Evolutionary conservation across 768 basidiomycete species (phyloP).

Genomic region (Lyophyllum atratum): DNA sequence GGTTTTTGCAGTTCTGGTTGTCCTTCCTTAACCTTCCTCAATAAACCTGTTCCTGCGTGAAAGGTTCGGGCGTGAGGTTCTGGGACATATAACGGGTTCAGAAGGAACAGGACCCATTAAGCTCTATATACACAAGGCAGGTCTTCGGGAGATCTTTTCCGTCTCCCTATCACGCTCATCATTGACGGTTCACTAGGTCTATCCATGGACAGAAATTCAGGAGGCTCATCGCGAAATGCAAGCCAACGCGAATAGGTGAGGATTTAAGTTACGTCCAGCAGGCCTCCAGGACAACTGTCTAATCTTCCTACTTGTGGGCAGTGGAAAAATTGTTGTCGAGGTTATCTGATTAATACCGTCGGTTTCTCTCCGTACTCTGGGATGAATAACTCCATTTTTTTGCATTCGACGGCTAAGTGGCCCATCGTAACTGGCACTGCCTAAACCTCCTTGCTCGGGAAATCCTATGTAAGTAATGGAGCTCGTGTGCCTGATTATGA

Average conservation of each 20-base stretch:
- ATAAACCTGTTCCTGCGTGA: background rate
- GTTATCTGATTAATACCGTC: slow-evolving; percentile 26
- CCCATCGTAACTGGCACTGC: background rate
- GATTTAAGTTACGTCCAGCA: slow-evolving; percentile 3
- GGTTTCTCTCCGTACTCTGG: background rate
- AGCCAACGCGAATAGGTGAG: slow-evolving; percentile 55
- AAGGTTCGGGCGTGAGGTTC: slow-evolving; percentile 57
- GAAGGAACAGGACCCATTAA: slow-evolving; percentile 62
- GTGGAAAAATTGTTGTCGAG: slow-evolving; percentile 51
- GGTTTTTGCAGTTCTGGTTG: slow-evolving; percentile 10
- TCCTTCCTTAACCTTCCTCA: background rate
- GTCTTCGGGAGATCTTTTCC: slow-evolving; percentile 10
- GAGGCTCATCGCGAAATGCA: slow-evolving; percentile 87
- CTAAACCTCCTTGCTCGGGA: background rate
- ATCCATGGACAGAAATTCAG: slow-evolving; percentile 77
- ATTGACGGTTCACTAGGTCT: slow-evolving; percentile 51
- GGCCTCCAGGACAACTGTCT: background rate
- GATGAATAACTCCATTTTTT: background rate
- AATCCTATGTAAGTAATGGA: too few relatives aligned
- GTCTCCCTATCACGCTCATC: too few relatives aligned
- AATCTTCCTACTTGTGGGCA: slow-evolving; percentile 19
- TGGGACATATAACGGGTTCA: slow-evolving; percentile 59
- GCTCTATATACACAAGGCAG: slow-evolving; percentile 78
- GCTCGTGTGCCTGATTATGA: background rate
- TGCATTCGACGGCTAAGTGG: background rate